Percentiles rank a stretch among this genome's conserved stretches.
phyloP scores from a whole-genome alignment of 23 red algal species.

The Gracilariopsis chorda region DNA sequence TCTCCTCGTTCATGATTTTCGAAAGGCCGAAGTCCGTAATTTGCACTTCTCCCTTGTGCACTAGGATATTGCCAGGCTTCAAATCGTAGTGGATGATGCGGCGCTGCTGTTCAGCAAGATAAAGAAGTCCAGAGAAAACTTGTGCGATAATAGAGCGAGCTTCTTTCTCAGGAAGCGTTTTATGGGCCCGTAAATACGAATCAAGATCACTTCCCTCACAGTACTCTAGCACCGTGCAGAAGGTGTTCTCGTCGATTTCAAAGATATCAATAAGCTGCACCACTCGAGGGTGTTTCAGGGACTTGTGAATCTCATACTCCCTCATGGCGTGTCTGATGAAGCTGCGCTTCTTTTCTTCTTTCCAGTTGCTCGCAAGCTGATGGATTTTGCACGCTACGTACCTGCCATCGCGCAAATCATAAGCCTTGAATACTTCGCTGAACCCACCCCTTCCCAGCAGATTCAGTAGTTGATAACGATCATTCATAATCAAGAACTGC shows the following conservation, averaged over 20 bases:
- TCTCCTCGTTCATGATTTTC: conserved; percentile 76
- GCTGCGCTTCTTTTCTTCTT: conserved; percentile 90
- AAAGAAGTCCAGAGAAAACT: conserved; percentile 83
- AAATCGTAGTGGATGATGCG: conserved; percentile 98
- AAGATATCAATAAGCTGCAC: conserved; percentile 90
- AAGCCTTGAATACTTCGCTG: conserved; percentile 93
- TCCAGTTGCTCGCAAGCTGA: conserved; percentile 91
- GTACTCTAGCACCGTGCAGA: conserved; percentile 97
- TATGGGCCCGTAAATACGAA: conserved; percentile 68
- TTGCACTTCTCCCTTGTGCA: conserved; percentile 87
- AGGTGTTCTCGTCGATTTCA: conserved; percentile 93
- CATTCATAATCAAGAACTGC: conserved; percentile 62
- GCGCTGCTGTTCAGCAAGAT: conserved; percentile 70
- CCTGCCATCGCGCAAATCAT: conserved; percentile 50
- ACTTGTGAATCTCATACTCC: conserved; percentile 96
- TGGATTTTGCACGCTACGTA: conserved; percentile 97
- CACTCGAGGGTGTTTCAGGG: conserved; percentile 88
- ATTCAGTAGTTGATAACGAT: conserved; percentile 81
- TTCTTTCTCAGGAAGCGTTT: conserved; percentile 83
- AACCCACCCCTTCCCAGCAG: conserved; percentile 95
- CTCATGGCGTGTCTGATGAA: conserved; percentile 93
- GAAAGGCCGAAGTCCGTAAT: conserved; percentile 98
- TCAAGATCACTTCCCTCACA: conserved; percentile 94
- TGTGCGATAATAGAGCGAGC: conserved; percentile 88
- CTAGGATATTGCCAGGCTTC: conserved; percentile 97